phyloP scores from a whole-genome alignment of 176 grass and related monocot genomes.

The Thinopyrum elongatum region DNA sequence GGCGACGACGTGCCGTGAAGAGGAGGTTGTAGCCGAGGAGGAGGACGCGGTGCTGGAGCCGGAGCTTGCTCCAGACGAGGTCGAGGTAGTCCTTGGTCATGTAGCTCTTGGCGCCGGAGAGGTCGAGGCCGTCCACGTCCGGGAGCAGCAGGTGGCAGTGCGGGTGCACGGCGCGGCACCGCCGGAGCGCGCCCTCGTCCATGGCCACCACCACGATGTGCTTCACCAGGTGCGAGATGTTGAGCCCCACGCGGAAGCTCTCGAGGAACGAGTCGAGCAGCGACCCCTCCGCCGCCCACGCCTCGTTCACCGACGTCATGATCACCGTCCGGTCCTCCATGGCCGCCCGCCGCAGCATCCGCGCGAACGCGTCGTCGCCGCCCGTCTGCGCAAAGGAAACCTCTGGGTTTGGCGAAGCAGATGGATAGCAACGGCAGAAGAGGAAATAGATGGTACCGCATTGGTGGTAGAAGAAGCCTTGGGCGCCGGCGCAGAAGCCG shows the following conservation, averaged over 20 bases:
- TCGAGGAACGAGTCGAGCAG: slow-evolving; percentile 71
- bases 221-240: slow-evolving; percentile 37
- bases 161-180: slow-evolving; percentile 50
- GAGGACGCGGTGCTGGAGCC: slow-evolving; percentile 52
- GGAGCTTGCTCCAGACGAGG: slow-evolving; percentile 62
- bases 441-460: neutral
- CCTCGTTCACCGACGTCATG: slow-evolving; percentile 61
- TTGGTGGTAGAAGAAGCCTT: neutral
- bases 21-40: slow-evolving; percentile 73
- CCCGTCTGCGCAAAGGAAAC: neutral
- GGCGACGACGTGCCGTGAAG: slow-evolving; percentile 50
- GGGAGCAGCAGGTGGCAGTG: slow-evolving; percentile 59
- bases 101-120: slow-evolving; percentile 44
- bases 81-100: slow-evolving; percentile 71
- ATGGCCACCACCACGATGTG: slow-evolving; percentile 62
- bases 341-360: slow-evolving; percentile 40
- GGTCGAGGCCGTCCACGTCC: slow-evolving; percentile 23
- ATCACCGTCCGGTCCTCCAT: slow-evolving; percentile 66
- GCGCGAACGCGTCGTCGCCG: slow-evolving; percentile 26
- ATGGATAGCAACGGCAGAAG: neutral
- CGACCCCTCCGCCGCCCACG: slow-evolving; percentile 55
- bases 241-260: slow-evolving; percentile 58
- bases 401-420: neutral
- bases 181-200: slow-evolving; percentile 41
- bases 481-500: neutral